Percentiles rank a stretch among this genome's conserved stretches.
phyloP scores from a whole-genome alignment of 2,329 filamentous ascomycete genomes.

The Ceratocystiopsis brevicomis region DNA sequence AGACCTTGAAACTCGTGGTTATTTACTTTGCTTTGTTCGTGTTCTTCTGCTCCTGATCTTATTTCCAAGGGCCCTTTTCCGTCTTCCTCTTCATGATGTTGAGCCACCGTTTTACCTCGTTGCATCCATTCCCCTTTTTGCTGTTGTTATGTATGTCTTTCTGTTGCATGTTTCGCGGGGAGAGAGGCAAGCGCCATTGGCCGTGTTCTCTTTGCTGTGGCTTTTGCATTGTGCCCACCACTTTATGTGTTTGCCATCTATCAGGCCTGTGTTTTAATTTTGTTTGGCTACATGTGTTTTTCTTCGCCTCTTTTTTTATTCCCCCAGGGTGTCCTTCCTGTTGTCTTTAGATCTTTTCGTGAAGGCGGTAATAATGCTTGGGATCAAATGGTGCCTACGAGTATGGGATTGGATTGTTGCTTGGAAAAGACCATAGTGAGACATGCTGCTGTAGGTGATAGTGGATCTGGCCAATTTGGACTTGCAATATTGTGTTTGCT shows the following conservation, averaged over 20 bases:
- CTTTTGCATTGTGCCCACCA: background rate
- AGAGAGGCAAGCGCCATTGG: background rate
- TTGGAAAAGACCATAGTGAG: background rate
- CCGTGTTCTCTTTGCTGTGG: background rate
- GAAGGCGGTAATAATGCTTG: conserved; percentile 1
- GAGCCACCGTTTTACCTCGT: no score
- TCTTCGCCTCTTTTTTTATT: conserved; percentile 2
- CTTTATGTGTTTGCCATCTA: background rate
- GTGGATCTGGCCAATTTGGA: no score
- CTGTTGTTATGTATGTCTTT: background rate
- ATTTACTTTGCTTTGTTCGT: no score
- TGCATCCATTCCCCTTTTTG: no score
- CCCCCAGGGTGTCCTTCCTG: conserved; percentile 4
- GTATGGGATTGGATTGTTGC: background rate
- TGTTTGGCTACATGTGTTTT: background rate
- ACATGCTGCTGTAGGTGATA: no score
- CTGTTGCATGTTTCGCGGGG: background rate
- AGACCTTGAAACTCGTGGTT: no score
- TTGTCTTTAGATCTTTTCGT: background rate
- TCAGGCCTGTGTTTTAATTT: background rate
- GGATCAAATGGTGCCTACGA: background rate
- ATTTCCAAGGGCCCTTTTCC: no score
- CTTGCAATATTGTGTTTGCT: no score
- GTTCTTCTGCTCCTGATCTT: no score
- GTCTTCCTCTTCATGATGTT: no score